Base-by-base conservation (phyloP, 441 rosid genomes). In the Kokia cookei region DNA sequence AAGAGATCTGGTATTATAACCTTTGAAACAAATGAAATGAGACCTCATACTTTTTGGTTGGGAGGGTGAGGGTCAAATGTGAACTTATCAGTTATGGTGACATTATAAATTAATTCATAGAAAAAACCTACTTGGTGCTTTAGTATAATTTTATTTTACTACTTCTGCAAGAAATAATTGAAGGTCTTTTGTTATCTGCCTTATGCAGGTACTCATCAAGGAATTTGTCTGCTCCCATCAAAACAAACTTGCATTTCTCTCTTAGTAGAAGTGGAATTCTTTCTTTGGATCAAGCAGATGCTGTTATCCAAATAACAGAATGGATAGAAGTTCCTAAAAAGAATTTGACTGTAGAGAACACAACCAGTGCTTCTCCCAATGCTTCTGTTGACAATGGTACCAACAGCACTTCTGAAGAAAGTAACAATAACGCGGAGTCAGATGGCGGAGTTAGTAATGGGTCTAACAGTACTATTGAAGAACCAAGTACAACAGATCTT, bases 311-410 rank as follows among this genome's bases (percentile, higher is more conserved):
- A 82, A 86, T 93, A 82, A 87, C 96, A 40, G 99, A 93, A 77
- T 96, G 99, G 99, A 96, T 92, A 71, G 98, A 92, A 76, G 94
- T 93, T 75, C 96, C 98, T 58, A 91, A 84, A 84, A 94, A 85
- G 87, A 92, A 87, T 57, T 75, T 85, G 68, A 88, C 91, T 2
- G 32, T 83, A 55, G 96, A 89, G 74, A 96, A 88, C 83, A 71
- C 88, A 65, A 86, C 93, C 19, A 80, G 82, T 72, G 50, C 90
- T 77, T 81, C 90, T 24, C 79, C 84, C 55, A 85, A 87, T 62
- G 65, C 80, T 72, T 79, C 97, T 50, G 76, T 79, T 78, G 93
- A 89, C 80, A 74, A 82, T 75, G 86, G 73, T 59, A 74, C 87
- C 54, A 81, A 86, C 27, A 84, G 80, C 71, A 75, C 78, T 58